Evolutionary conservation across 2,329 filamentous ascomycete species (phyloP).

Genomic region (Didymella glomerata): DNA sequence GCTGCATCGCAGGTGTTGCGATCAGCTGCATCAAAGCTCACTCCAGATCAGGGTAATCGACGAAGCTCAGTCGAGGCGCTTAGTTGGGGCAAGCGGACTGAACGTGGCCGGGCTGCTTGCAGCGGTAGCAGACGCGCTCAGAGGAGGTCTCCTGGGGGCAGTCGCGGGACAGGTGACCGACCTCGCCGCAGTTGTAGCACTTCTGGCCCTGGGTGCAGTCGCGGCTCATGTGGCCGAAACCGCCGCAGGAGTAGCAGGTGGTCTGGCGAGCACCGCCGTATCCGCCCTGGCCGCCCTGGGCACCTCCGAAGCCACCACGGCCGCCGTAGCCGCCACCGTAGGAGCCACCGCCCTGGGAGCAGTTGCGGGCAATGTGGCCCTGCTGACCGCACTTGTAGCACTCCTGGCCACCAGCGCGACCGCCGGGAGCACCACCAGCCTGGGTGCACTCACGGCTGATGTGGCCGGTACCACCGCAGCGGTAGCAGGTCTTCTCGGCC

Average conservation of each 20-base stretch:
- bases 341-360: slow-evolving; percentile 68
- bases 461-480: slow-evolving; percentile 84
- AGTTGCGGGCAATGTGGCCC: slow-evolving; percentile 95
- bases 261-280: slow-evolving; percentile 55
- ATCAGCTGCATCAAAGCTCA: slow-evolving; percentile 39
- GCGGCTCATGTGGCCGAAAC: slow-evolving; percentile 95
- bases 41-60: slow-evolving; percentile 45
- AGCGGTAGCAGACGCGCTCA: slow-evolving; percentile 99
- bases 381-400: slow-evolving; percentile 99
- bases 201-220: slow-evolving; percentile 99
- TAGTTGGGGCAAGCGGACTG: slow-evolving; percentile 93
- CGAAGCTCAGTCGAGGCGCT: slow-evolving; percentile 39
- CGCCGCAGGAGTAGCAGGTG: slow-evolving; percentile 98
- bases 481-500: slow-evolving; percentile 81
- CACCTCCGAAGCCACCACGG: slow-evolving; percentile 58
- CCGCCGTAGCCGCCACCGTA: slow-evolving; percentile 54
- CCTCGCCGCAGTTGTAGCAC: slow-evolving; percentile 98
- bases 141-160: slow-evolving; percentile 90
- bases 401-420: slow-evolving; percentile 63
- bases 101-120: slow-evolving; percentile 85
- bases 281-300: slow-evolving; percentile 54
- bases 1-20: slow-evolving; percentile 29
- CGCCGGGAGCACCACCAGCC: slow-evolving; percentile 60
- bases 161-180: slow-evolving; percentile 93
- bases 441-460: slow-evolving; percentile 84